Base-by-base conservation (phyloP, 2,329 filamentous ascomycete species). In the Xylaria sp. region DNA sequence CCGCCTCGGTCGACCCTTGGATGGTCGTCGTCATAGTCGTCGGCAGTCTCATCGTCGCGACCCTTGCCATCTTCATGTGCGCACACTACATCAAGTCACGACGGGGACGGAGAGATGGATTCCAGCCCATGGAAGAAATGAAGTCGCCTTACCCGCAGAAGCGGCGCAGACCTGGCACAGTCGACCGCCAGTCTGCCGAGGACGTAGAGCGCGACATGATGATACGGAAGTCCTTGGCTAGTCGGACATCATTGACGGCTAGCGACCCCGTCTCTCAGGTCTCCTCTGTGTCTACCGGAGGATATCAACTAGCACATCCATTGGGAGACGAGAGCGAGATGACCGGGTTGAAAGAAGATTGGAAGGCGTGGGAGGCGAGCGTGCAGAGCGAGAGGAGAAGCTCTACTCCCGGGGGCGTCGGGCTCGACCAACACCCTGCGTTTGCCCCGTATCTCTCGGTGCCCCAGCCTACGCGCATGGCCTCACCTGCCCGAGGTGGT, bases 361-460 rank as follows among this genome's bases (percentile, higher is more conserved):
- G 78, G 79, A 84, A 83, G 69, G 78, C 78, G 29, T 79, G 79
- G 70, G 82, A 84, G 71, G 81, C 82, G 2, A 73, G 75, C 42
- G 60, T 78, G 2, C 76, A 78, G 54, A 72, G 67, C 9, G 77
- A 80, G 12, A 73, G 75, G 51, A 74, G 74, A 2, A 69, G 68
- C 5, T 75, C 78, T 6, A 63, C 66, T 40, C 65, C 69, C 54
- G 35, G 71, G 37, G 65, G 66, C 63, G 40, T 72, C 63, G 44
- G 65, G 8, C 65, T 68, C 10, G 60, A 70, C 35, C 70, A 73
- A 10, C 77, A 78, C 27, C 77, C 77, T 44, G 76, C 76, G 0
- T 74, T 78, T 51, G 71, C 73, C 1, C 53, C 72, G 10, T 72
- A 71, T 42, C 66, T 75, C 0, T 63, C 69, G 2, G 23, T 74